Conservation (phyloP, 2,329 filamentous ascomycete species). For the Fusarium dimerum region DNA sequence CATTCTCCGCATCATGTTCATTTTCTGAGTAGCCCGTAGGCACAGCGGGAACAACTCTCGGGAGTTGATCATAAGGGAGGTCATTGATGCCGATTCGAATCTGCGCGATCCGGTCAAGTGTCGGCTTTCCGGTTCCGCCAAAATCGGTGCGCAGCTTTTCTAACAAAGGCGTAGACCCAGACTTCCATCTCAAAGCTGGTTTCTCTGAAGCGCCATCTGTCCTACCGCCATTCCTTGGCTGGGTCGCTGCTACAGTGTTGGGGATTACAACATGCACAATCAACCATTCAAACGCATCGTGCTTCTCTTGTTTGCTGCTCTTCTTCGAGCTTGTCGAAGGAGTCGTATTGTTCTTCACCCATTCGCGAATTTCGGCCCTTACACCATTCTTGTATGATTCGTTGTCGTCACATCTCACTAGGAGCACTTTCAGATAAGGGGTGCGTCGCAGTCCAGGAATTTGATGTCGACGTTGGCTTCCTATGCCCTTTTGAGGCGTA, state of each 20-base stretch:
- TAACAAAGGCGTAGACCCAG: constrained; percentile 77
- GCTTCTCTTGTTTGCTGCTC: constrained; percentile 76
- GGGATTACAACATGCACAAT: constrained; percentile 91
- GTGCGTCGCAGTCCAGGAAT: constrained; percentile 92
- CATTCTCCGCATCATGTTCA: constrained; percentile 74
- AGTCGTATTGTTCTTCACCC: constrained; percentile 78
- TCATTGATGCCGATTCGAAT: constrained; percentile 76
- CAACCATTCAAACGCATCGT: constrained; percentile 96
- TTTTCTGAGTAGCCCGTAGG: constrained; percentile 68
- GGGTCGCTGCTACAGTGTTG: constrained; percentile 77
- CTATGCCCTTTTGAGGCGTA: constrained; percentile 35
- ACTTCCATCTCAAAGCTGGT: constrained; percentile 73
- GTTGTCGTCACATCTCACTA: constrained; percentile 93
- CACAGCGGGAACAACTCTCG: constrained; percentile 62
- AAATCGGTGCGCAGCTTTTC: constrained; percentile 93
- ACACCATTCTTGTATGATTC: constrained; percentile 86
- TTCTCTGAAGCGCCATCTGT: constrained; percentile 65
- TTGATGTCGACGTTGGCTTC: constrained; percentile 71
- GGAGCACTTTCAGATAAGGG: constrained; percentile 87
- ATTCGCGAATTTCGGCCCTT: constrained; percentile 80
- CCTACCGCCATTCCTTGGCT: constrained; percentile 65
- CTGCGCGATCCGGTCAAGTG: constrained; percentile 79
- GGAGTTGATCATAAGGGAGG: constrained; percentile 64
- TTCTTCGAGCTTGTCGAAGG: constrained; percentile 55
- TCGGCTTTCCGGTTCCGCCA: constrained; percentile 70